phyloP scores from a whole-genome alignment of 495 filamentous ascomycete species.

The Zalerion maritima region DNA sequence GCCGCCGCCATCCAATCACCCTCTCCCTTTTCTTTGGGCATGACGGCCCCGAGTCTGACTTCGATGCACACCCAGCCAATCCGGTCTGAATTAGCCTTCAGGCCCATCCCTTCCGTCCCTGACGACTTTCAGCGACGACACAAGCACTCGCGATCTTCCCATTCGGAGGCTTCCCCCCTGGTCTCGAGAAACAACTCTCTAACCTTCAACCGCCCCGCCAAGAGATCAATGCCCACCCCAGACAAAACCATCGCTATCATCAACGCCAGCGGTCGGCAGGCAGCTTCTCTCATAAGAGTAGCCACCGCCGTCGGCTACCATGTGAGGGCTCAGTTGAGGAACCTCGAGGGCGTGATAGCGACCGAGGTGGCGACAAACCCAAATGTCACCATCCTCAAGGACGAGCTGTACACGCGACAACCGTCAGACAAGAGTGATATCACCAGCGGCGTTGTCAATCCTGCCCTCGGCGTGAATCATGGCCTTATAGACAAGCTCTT shows the following conservation, averaged over 20 bases:
- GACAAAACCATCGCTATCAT: conserved; percentile 79
- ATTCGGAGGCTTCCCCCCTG: conserved; percentile 35
- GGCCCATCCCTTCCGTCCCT: too few relatives aligned
- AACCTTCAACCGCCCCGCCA: conserved; percentile 32
- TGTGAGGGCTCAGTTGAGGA: conserved; percentile 78
- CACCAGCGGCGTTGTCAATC: conserved; percentile 25
- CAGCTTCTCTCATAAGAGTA: conserved; percentile 82
- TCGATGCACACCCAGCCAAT: conserved; percentile 21
- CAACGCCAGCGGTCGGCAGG: conserved; percentile 85
- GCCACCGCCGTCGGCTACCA: conserved; percentile 82
- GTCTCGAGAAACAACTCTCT: conserved; percentile 32
- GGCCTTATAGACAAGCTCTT: conserved; percentile 65
- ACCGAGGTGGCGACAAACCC: conserved; percentile 66
- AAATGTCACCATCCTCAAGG: conserved; percentile 72
- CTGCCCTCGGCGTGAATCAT: conserved; percentile 37
- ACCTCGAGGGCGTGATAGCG: conserved; percentile 66
- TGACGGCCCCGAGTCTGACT: too few relatives aligned
- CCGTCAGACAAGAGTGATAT: conserved; percentile 31
- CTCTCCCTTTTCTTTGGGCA: too few relatives aligned
- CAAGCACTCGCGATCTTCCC: conserved; percentile 38
- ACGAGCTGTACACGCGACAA: conserved; percentile 56
- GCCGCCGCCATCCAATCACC: too few relatives aligned
- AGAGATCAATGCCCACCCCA: conserved; percentile 36
- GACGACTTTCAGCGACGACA: conserved; percentile 25
- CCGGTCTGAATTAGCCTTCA: conserved; percentile 25